Conservation (phyloP, 139 green algal species). For the Gonium pectorale region DNA sequence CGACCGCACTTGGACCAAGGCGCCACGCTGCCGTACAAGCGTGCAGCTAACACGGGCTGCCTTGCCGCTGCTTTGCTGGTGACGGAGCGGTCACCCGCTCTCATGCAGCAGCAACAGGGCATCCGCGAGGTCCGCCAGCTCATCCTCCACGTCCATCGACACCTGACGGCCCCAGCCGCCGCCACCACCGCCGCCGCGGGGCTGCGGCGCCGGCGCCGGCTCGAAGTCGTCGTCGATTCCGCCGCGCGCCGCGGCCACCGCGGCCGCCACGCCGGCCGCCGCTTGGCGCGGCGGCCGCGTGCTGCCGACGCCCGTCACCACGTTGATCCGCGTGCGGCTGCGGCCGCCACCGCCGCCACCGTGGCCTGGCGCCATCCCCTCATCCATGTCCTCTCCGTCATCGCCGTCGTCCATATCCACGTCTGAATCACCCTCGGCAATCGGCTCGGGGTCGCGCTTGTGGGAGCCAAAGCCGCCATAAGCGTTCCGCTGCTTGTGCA, state of each 20-base stretch:
- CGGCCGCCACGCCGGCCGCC: conserved; percentile 24
- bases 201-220: neutral
- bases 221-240: neutral
- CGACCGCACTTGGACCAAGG: neutral
- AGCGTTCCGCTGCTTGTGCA: neutral
- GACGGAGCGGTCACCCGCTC: conserved; percentile 39
- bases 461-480: neutral
- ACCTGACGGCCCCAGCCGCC: neutral
- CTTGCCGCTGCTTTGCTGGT: neutral
- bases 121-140: conserved; percentile 73
- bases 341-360: neutral
- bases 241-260: neutral
- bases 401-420: conserved; percentile 43
- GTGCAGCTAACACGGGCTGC: neutral
- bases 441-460: conserved; percentile 30
- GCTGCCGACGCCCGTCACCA: conserved; percentile 6
- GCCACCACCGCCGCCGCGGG: neutral
- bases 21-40: neutral
- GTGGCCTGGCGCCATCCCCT: neutral
- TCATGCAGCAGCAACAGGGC: conserved; percentile 74
- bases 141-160: conserved; percentile 67
- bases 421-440: conserved; percentile 21
- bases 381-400: conserved; percentile 14
- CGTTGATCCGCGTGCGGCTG: neutral
- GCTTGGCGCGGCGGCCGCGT: neutral